Base-by-base conservation (phyloP, 2,329 filamentous ascomycete species). In the Botryotinia globosa region DNA sequence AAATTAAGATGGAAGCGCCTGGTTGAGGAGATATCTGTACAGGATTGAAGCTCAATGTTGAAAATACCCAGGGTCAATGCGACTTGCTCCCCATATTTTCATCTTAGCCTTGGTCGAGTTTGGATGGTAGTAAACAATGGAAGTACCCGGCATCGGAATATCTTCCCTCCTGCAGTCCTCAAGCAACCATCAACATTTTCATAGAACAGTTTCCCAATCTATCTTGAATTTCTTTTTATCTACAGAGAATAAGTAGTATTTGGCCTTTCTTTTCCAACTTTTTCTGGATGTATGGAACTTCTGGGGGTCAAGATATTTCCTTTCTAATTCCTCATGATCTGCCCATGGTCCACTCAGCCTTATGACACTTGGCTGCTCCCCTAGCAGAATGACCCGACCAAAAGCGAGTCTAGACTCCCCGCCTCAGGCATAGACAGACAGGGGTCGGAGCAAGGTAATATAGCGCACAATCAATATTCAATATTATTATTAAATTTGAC, bases 351-450 rank as follows among this genome's bases (percentile, higher is more conserved):
- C 18, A 12, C 12, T 67, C 34, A 68, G 65, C 65, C 65, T 68
- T 56, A 68, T 68, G 65, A 42, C 29, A 37, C n/a, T 25, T 42
- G 34, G 16, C 48, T 25, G n/a, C 10, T 56, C 37, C 32, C 20
- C 16, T 32, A 32, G 32, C 29, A 54, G 39, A 42, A 22, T 32
- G 1, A 4, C 14, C 12, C 12, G 22, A 16, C 7, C 34, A 56
- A 68, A 56, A n/a, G 10, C 16, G 32, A 56, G 18, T 68, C n/a
- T 68, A 42, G 65, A 42, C 18, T 56, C 37, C n/a, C n/a, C 37
- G 25, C 65, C 64, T 67, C 64, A 68, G 48, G 51, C 48, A 56
- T 37, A 37, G 65, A 32, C 6, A 29, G 48, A 56, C 65, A 68
- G n/a, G 65, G 65, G 10, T 68, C 39, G 25, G n/a, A 68, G 7